Evolutionary conservation across 2,329 filamentous ascomycete species (phyloP).

Genomic region (Pyrenophora graminea): DNA sequence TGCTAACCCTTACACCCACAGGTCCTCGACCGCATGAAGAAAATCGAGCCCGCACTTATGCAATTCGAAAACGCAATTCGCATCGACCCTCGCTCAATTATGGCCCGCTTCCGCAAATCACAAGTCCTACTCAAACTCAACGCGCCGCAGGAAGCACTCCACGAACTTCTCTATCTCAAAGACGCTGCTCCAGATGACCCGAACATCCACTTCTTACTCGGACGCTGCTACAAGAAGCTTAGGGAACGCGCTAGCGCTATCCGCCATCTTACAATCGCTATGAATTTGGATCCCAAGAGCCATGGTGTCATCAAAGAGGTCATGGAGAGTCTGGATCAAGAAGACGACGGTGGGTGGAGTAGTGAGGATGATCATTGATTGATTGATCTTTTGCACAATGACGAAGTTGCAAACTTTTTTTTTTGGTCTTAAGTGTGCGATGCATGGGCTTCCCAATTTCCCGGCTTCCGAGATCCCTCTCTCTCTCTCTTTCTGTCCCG

Average conservation of each 20-base stretch:
- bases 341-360: conserved; percentile 54
- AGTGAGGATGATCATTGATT: conserved; percentile 40
- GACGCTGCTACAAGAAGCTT: conserved; percentile 69
- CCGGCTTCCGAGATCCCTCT: too few species aligned
- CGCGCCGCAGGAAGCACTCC: conserved; percentile 71
- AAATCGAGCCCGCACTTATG: conserved; percentile 74
- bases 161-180: conserved; percentile 84
- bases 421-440: too few species aligned
- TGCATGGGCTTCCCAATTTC: too few species aligned
- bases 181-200: conserved; percentile 92
- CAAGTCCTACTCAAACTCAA: conserved; percentile 79
- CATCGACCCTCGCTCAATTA: conserved; percentile 76
- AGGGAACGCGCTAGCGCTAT: conserved; percentile 74
- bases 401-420: too few species aligned
- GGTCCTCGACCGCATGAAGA: conserved; percentile 81
- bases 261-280: conserved; percentile 88
- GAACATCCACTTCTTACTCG: conserved; percentile 93
- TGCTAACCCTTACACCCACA: conserved; percentile 15
- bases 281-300: conserved; percentile 96
- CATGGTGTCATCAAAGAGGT: conserved; percentile 94
- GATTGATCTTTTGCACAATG: too few species aligned
- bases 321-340: conserved; percentile 87
- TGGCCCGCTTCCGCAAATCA: conserved; percentile 92
- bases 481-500: too few species aligned
- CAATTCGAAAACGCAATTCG: conserved; percentile 84